A percentile compares a stretch with the other conserved stretches of the same genome.
Conservation (phyloP, 2,329 filamentous ascomycete species). For the Madurella fahalii region DNA sequence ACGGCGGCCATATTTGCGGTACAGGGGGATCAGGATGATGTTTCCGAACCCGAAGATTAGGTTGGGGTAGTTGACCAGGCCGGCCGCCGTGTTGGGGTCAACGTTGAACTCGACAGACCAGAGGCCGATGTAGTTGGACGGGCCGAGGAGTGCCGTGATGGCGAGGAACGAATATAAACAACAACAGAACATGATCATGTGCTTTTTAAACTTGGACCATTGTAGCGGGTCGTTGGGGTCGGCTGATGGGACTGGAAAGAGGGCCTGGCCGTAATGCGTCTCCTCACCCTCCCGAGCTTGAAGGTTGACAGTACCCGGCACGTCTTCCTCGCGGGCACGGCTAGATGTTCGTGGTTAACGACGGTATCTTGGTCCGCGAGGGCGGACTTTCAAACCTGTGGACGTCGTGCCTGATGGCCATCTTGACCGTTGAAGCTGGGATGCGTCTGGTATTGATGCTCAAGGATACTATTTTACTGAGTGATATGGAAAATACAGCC, state of each 20-base stretch:
- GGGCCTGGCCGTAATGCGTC: slow-evolving; percentile 53
- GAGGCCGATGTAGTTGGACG: slow-evolving; percentile 54
- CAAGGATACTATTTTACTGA: too few species aligned
- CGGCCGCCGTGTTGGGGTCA: slow-evolving; percentile 47
- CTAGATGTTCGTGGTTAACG: slow-evolving; percentile 29
- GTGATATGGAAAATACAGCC: too few species aligned
- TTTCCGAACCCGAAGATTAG: slow-evolving; percentile 55
- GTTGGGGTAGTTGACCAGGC: slow-evolving; percentile 57
- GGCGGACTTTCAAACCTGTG: slow-evolving; percentile 2
- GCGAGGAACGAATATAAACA: slow-evolving; percentile 56
- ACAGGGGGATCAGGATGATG: slow-evolving; percentile 53
- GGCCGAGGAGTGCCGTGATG: slow-evolving; percentile 53
- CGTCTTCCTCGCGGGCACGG: slow-evolving; percentile 52
- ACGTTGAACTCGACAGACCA: slow-evolving; percentile 51
- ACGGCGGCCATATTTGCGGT: slow-evolving; percentile 46
- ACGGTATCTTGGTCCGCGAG: neutral
- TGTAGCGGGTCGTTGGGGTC: slow-evolving; percentile 57
- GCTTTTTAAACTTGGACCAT: slow-evolving; percentile 55
- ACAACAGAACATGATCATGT: slow-evolving; percentile 50
- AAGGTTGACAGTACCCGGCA: slow-evolving; percentile 55
- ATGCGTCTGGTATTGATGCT: too few species aligned
- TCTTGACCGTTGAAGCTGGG: neutral
- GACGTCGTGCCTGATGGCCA: slow-evolving; percentile 12
- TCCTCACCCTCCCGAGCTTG: slow-evolving; percentile 37
- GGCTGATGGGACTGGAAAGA: slow-evolving; percentile 55